Evolutionary conservation across 768 basidiomycete species (phyloP).

Genomic region (Amanita inopinata): DNA sequence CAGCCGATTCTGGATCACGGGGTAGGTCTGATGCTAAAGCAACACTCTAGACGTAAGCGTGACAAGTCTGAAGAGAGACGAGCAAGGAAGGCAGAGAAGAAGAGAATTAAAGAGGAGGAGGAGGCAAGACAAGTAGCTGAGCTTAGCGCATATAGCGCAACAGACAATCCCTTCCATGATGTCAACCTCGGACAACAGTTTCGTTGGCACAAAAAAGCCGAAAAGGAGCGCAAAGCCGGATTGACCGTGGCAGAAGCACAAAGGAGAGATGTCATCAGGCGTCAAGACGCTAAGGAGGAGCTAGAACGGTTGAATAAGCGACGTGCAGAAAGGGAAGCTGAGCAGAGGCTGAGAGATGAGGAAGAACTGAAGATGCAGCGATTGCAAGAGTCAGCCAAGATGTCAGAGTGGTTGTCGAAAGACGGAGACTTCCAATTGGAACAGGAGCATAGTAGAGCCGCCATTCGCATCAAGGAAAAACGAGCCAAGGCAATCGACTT

Average conservation of each 20-base stretch:
- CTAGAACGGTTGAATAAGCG: slow-evolving; percentile 83
- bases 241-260: slow-evolving; percentile 71
- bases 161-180: slow-evolving; percentile 98
- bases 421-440: slow-evolving; percentile 97
- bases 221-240: slow-evolving; percentile 89
- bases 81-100: slow-evolving; percentile 84
- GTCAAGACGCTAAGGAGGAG: slow-evolving; percentile 92
- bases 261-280: slow-evolving; percentile 65
- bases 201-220: slow-evolving; percentile 97
- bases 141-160: slow-evolving; percentile 91
- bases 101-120: slow-evolving; percentile 72
- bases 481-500: slow-evolving; percentile 99
- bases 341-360: slow-evolving; percentile 81
- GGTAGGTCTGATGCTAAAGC: slow-evolving; percentile 11
- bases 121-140: slow-evolving; percentile 90
- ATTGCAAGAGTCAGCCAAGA: slow-evolving; percentile 89
- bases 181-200: slow-evolving; percentile 95
- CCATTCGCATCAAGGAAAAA: slow-evolving; percentile 92
- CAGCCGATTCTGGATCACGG: too few relatives aligned
- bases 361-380: slow-evolving; percentile 87
- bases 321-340: slow-evolving; percentile 88
- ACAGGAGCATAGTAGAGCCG: slow-evolving; percentile 83
- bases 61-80: slow-evolving; percentile 82
- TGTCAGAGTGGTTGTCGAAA: slow-evolving; percentile 96
- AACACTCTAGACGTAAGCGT: slow-evolving; percentile 53